phyloP scores from a whole-genome alignment of 768 basidiomycete species.

The Tricholoma flavovirens region DNA sequence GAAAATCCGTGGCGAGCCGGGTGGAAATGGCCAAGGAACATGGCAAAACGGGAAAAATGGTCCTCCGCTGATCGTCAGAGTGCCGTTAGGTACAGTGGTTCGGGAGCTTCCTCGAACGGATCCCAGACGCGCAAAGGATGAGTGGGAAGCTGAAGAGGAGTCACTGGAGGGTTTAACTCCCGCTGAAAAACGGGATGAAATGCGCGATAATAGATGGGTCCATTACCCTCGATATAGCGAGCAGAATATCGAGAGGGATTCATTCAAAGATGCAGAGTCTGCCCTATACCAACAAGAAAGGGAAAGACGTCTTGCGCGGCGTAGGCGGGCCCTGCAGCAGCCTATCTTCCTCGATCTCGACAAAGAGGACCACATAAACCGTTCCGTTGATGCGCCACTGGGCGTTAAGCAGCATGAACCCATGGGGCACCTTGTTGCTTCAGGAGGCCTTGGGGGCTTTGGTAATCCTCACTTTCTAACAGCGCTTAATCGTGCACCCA shows the following conservation, averaged over 20 bases:
- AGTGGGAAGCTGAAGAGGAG: conserved; percentile 72
- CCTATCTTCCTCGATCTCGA: conserved; percentile 62
- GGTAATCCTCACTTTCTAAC: conserved; percentile 87
- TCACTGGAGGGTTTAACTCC: conserved; percentile 40
- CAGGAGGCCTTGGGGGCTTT: conserved; percentile 75
- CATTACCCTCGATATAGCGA: conserved; percentile 71
- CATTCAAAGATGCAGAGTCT: conserved; percentile 68
- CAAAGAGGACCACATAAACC: conserved; percentile 37
- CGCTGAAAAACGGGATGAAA: conserved; percentile 47
- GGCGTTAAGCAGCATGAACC: conserved; percentile 49
- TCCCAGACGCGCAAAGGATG: conserved; percentile 55
- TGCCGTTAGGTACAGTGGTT: conserved; percentile 89
- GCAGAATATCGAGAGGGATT: conserved; percentile 54
- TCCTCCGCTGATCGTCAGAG: conserved; percentile 65
- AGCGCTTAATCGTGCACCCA: conserved; percentile 68
- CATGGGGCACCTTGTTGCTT: conserved; percentile 60
- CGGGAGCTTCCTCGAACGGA: conserved; percentile 67
- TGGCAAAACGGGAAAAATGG: conserved; percentile 83
- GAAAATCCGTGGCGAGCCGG: conserved; percentile 61
- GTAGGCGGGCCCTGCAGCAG: conserved; percentile 32
- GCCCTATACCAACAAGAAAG: conserved; percentile 56
- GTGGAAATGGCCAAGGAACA: conserved; percentile 72
- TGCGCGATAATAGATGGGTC: conserved; percentile 67
- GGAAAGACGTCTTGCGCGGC: conserved; percentile 43
- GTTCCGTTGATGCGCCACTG: conserved; percentile 53